Evolutionary conservation across 2,329 filamentous ascomycete genomes (phyloP), one percentile per base, ranked within the genome.

Genomic region (Colletotrichum euphorbiae): DNA sequence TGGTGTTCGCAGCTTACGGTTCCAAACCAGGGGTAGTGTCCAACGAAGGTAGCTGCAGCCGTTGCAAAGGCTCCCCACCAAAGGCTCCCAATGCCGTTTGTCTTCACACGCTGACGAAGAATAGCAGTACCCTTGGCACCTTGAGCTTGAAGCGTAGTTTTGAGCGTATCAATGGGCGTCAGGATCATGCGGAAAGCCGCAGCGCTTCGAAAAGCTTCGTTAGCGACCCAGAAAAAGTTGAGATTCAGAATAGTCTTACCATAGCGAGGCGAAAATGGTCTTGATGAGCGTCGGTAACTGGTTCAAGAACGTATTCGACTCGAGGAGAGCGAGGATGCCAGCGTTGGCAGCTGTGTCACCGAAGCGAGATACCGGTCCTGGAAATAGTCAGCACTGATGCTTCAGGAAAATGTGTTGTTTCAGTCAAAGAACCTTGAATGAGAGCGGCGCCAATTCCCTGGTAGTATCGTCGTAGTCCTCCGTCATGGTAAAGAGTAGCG

Each of bases 41-140:
- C 82, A 1, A 82, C 82, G 66, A 84, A 84, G 0, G 82, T 84
- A 0, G 82, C 82, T 1, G 80, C 82, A 0, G 82, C 82, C 0
- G 82, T 84, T 4, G 82, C 82, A 52, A 84, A 75, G 0, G 82
- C 82, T 11, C 82, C 82, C 82, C 82, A 84, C 82, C 82, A 84
- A 9, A 84, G 72, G 61, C 81, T 84, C 2, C 80, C 81, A 3
- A 84, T 31, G 0, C 82, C 82, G 19, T 84, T 73, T 0, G 75
- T 77, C 72, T 81, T 83, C 71, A 84, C 76, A 2, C 82, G 80
- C 48, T 79, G 80, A 11, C 82, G 78, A 6, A 84, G 76, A 3
- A 84, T 70, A 0, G 76, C 72, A 0, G 81, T 83, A 1, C 82
- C 82, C 1, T 78, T 75, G 1, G 79, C 70, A 0, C 82, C 82